Conservation (phyloP, 2,329 filamentous ascomycete genomes). For the Hawksworthiomyces lignivorus region DNA sequence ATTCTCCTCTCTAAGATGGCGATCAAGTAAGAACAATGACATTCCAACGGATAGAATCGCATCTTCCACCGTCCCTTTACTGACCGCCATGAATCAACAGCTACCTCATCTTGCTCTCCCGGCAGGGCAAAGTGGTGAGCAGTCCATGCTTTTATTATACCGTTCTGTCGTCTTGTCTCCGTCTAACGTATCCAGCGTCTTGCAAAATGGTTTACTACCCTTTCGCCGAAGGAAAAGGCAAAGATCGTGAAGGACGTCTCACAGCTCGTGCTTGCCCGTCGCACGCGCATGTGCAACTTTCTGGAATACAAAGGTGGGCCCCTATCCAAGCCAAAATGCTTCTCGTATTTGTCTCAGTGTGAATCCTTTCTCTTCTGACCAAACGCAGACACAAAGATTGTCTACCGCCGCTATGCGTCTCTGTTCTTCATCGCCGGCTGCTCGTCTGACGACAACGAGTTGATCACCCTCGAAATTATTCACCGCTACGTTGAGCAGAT, state of each 20-base stretch:
- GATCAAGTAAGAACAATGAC: constrained; percentile 36
- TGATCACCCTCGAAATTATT: constrained; percentile 97
- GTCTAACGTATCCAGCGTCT: constrained; percentile 88
- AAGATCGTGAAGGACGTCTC: constrained; percentile 99
- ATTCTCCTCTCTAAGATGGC: constrained; percentile 31
- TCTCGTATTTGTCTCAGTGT: no score
- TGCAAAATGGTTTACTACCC: constrained; percentile 98
- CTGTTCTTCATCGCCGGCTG: constrained; percentile 99
- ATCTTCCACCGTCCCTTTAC: background rate
- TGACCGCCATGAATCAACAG: constrained; percentile 39
- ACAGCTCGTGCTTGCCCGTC: constrained; percentile 87
- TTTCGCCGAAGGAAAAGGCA: constrained; percentile 96
- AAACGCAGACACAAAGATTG: constrained; percentile 85
- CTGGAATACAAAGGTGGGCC: constrained; percentile 90
- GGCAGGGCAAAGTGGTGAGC: constrained; percentile 97
- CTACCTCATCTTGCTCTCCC: constrained; percentile 93
- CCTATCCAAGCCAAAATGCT: background rate
- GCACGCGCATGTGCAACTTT: constrained; percentile 99
- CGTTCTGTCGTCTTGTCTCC: background rate
- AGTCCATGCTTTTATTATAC: background rate
- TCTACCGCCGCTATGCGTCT: constrained; percentile 96
- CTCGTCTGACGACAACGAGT: constrained; percentile 93
- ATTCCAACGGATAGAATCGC: no score
- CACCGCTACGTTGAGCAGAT: constrained; percentile 99
- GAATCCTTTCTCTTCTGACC: no score